Base-by-base conservation (phyloP, 1,284 basidiomycete genomes). In the Abortiporus biennis region DNA sequence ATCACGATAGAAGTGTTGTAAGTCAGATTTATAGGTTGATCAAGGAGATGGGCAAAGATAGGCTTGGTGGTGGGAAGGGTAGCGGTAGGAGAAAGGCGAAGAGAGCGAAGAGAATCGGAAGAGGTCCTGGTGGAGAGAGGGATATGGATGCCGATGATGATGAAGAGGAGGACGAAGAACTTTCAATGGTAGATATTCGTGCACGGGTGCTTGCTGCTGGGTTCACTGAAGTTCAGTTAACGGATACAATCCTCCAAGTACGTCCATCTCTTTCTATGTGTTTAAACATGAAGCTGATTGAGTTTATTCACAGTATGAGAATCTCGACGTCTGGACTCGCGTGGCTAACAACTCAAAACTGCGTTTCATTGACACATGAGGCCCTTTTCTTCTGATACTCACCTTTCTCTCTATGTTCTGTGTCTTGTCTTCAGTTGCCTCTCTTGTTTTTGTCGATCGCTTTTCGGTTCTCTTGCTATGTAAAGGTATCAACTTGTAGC, bases 11-110 rank as follows among this genome's bases (percentile, higher is more conserved):
- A 49, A 89, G 91, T 19, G 73, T 76, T 42, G 75, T 80, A 48
- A 87, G 82, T 61, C 83, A 88, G 65, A 89, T 97, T 59, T 94
- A 85, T 66, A 74, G 91, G 32, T 74, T 96, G 52, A 86, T 98
- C 68, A 92, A 89, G 61, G 80, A 81, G 24, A 92, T 96, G 89
- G 75, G 77, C 24, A 68, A 61, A 53, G 64, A 58, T 36, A n/a
- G n/a, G n/a, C 54, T 38, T 52, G 65, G 56, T 50, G 55, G 58
- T 39, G 66, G 66, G 27, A 56, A 64, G 40, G 67, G 64, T 49
- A 59, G 19, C 12, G 40, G 57, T 38, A 47, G 59, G 43, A 55
- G 66, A 48, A 40, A 40, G 21, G n/a, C 38, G 9, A 40, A 40
- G 29, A n/a, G 38, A 17, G n/a, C 15, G 29, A 53, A 54, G 46